Conservation (phyloP, 306 rosid species). For the Prunus padus region DNA sequence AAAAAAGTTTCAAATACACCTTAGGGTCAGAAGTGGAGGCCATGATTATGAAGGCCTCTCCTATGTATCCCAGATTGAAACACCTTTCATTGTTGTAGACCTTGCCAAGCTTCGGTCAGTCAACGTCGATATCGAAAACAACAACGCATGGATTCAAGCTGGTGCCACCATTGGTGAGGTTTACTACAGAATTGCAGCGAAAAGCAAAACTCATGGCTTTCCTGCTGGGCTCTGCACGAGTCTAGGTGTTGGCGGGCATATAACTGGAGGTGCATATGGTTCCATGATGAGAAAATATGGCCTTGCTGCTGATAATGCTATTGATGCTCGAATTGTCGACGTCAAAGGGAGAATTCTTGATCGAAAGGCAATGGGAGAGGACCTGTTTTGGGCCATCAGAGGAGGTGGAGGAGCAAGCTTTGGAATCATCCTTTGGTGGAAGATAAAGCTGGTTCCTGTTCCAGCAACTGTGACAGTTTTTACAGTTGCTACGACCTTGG, state of each 20-base stretch:
- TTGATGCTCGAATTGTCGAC: slow-evolving; percentile 55
- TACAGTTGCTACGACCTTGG: slow-evolving; percentile 51
- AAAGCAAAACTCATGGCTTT: slow-evolving; percentile 58
- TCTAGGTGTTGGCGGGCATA: slow-evolving; percentile 71
- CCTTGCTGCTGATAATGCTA: slow-evolving; percentile 62
- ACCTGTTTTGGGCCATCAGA: slow-evolving; percentile 77
- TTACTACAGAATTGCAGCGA: slow-evolving; percentile 57
- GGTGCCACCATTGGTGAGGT: slow-evolving; percentile 76
- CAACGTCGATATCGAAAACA: slow-evolving; percentile 35
- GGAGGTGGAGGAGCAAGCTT: slow-evolving; percentile 86
- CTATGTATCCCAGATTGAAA: slow-evolving; percentile 51
- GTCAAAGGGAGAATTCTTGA: slow-evolving; percentile 51
- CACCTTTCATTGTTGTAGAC: slow-evolving; percentile 61
- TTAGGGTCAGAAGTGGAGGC: slow-evolving; percentile 73
- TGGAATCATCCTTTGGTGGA: slow-evolving; percentile 77
- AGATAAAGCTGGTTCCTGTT: slow-evolving; percentile 67
- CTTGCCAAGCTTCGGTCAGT: slow-evolving; percentile 54
- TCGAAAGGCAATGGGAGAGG: slow-evolving; percentile 70
- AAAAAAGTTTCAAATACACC: slow-evolving; percentile 51
- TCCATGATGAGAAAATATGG: slow-evolving; percentile 78
- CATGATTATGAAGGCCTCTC: slow-evolving; percentile 91
- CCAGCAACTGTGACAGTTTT: slow-evolving; percentile 68
- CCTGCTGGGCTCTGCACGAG: slow-evolving; percentile 76
- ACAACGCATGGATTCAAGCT: slow-evolving; percentile 74
- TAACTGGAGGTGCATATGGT: slow-evolving; percentile 81